These are phyloP conservation scores for Zygoascus biomembranicola DNA, from an alignment of 805 yeast species.

Conservation along the genomic window DNA sequence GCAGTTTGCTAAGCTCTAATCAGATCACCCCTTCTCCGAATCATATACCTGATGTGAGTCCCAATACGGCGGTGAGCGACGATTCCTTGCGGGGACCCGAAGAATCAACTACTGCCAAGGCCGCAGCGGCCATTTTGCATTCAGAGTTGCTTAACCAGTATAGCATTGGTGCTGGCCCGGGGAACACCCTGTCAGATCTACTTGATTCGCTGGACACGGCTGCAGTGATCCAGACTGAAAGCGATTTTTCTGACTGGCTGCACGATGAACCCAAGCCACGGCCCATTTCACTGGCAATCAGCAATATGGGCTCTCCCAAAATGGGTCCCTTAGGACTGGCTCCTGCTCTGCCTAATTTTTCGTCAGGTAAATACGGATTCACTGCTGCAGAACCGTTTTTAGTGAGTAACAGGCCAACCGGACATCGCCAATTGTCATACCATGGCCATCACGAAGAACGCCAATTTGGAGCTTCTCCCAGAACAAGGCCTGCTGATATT, in stretches of 20 bases:
- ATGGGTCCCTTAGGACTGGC: not conserved
- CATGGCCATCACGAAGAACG: constrained; percentile 1
- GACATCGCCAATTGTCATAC: not conserved
- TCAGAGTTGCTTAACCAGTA: constrained; percentile 2
- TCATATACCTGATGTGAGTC: not conserved
- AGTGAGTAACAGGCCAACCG: not conserved
- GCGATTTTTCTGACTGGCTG: constrained; percentile 16
- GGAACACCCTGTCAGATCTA: not conserved
- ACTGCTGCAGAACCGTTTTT: not conserved
- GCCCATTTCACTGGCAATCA: constrained; percentile 22
- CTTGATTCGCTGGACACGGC: constrained; percentile 1
- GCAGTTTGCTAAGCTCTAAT: constrained; percentile 24
- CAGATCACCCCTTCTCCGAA: not conserved
- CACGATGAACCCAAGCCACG: constrained; percentile 14
- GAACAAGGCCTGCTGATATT: constrained; percentile 27
- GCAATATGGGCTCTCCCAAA: not conserved
- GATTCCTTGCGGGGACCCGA: constrained; percentile 7
- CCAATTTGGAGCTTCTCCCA: constrained; percentile 2
- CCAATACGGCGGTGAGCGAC: constrained; percentile 17
- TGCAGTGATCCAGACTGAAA: not conserved
- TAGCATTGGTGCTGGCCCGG: not conserved
- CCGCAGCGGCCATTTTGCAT: constrained; percentile 9
- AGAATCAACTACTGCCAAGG: constrained; percentile 1
- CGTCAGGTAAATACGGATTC: not conserved
- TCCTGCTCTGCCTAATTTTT: not conserved